Percentiles rank a stretch among this genome's conserved stretches.
Evolutionary conservation across 2,329 filamentous ascomycete genomes (phyloP).

Genomic region (Exophiala alcalophila): DNA sequence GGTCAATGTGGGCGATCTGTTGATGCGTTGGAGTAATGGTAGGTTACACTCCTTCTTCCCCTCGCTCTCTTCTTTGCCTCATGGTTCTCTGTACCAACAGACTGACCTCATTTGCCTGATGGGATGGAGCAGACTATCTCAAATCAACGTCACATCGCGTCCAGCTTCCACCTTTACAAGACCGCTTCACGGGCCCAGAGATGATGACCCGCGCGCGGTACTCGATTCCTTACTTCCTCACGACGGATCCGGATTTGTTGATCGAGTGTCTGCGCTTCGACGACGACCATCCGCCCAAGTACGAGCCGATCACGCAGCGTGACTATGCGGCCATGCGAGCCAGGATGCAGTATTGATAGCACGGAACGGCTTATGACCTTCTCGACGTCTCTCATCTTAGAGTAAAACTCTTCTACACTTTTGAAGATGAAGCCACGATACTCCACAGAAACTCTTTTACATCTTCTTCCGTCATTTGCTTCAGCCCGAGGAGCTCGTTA

Average conservation of each 20-base stretch:
- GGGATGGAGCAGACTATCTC: too few species aligned
- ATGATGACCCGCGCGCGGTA: constrained; percentile 52
- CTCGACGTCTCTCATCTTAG: too few species aligned
- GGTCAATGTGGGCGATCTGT: constrained; percentile 51
- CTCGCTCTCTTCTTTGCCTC: not conserved
- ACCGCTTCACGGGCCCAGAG: constrained; percentile 39
- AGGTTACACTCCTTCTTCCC: constrained; percentile 8
- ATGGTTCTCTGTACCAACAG: constrained; percentile 10
- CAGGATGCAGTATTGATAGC: constrained; percentile 33
- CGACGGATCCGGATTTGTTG: constrained; percentile 48
- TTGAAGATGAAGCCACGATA: too few species aligned
- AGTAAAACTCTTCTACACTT: too few species aligned
- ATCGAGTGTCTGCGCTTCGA: constrained; percentile 53
- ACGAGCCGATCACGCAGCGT: constrained; percentile 48
- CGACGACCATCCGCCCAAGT: constrained; percentile 47
- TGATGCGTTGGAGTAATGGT: constrained; percentile 53
- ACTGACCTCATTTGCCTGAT: constrained; percentile 1
- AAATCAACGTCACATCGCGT: constrained; percentile 56
- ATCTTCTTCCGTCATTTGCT: too few species aligned
- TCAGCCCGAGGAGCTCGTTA: too few species aligned
- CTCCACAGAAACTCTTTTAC: too few species aligned
- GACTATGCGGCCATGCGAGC: constrained; percentile 40
- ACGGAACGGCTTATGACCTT: too few species aligned
- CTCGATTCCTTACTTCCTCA: constrained; percentile 60
- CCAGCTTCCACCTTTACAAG: constrained; percentile 42